Base-by-base conservation (phyloP, 192 early-diverging fungal species). In the Coemansia sp. region DNA sequence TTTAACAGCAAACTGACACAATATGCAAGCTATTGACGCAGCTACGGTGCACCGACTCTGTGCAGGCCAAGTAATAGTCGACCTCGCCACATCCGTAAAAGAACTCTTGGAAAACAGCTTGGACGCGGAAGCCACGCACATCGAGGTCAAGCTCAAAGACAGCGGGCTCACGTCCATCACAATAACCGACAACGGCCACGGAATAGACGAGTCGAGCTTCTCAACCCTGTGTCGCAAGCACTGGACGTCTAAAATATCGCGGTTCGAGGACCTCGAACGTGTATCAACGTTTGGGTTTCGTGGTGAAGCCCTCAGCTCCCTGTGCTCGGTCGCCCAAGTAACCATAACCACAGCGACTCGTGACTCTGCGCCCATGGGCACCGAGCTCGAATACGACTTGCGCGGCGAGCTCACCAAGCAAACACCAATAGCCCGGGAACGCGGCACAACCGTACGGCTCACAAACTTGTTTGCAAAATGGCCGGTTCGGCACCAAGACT, bases 31-130 rank as follows among this genome's bases (percentile, higher is more conserved):
- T 8, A 35, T n/a, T 17, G 48, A 71, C 75, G 69, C 69, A 38
- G 14, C 47, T 62, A 86, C 88, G 0, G 84, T 92, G 55, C 89
- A 89, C 65, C 77, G 85, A 64, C 91, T 98, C 59, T 96, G 93
- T 61, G 92, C 93, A 2, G 91, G 92, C 7, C 94, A 98, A 52
- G 94, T 94, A 23, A 86, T 98, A 23, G 70, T 91, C 11, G 92
- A 95, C 68, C 85, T 96, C 39, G 78, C 87, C 9, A 92, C 87
- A 0, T 86, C 92, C 10, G 88, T 91, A 14, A 98, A 99, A 82
- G 97, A 99, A 70, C 83, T 99, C 6, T 70, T 99, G 27, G 97
- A 99, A 65, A 99, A 99, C 75, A 87, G 88, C 47, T 67, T 98
- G 5, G 97, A 99, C 66, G 93, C 97, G 0, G 82, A 86, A 0